These are phyloP conservation scores for Pseudogymnoascus sp. DNA, from an alignment of 2,329 filamentous ascomycete species.

Conservation along the genomic window DNA sequence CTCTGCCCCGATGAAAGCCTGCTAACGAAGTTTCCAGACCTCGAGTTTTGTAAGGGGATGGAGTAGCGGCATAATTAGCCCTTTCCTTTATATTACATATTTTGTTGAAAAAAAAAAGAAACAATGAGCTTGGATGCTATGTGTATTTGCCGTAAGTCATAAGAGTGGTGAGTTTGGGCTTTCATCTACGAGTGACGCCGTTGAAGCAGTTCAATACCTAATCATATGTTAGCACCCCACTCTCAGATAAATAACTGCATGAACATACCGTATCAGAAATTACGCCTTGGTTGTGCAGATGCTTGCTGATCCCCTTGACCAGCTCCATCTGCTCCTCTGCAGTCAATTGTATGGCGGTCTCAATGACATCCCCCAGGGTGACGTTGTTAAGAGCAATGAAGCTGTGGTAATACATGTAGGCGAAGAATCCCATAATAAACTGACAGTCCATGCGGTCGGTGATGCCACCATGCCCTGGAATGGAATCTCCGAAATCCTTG, in stretches of 20 bases:
- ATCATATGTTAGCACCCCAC: neutral
- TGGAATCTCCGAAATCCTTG: conserved; percentile 98
- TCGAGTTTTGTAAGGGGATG: neutral
- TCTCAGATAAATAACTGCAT: neutral
- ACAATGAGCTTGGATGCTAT: conserved; percentile 6
- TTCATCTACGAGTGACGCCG: conserved; percentile 7
- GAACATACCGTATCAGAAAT: conserved; percentile 28
- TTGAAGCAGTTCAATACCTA: conserved; percentile 10
- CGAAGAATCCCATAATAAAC: conserved; percentile 99
- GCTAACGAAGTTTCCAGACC: neutral
- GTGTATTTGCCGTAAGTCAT: conserved; percentile 7
- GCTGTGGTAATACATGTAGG: conserved; percentile 97
- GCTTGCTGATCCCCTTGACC: conserved; percentile 56
- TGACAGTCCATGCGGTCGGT: conserved; percentile 99
- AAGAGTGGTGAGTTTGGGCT: conserved; percentile 3
- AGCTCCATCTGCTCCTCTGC: conserved; percentile 85
- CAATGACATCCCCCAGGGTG: conserved; percentile 78
- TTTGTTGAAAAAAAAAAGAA: conserved; percentile 10
- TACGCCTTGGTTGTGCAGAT: conserved; percentile 56
- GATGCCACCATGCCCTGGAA: conserved; percentile 94
- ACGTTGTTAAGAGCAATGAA: conserved; percentile 89
- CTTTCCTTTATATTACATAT: conserved; percentile 5
- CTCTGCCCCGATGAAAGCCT: neutral
- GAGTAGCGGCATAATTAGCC: conserved; percentile 2
- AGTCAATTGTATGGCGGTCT: conserved; percentile 78